phyloP scores from a whole-genome alignment of 148 eudicot genomes.

The Chenopodium quinoa region DNA sequence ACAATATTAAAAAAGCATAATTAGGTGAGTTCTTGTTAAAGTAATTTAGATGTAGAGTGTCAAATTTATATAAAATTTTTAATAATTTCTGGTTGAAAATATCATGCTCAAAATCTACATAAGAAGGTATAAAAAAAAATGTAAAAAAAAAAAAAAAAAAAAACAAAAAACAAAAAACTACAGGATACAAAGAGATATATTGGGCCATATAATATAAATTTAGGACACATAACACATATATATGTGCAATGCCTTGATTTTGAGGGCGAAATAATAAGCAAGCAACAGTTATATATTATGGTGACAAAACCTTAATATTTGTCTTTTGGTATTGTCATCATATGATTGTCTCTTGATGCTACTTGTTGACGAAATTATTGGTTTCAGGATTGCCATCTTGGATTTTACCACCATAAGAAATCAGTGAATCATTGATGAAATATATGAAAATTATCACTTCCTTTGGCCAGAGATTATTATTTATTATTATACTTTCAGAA shows the following conservation, averaged over 20 bases:
- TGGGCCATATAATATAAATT: background rate
- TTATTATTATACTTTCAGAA: background rate
- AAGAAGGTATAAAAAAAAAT: too few relatives aligned
- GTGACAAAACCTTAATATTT: constrained; percentile 37
- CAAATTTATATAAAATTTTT: too few relatives aligned
- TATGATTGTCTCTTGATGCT: constrained; percentile 33
- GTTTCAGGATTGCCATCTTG: background rate
- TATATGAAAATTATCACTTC: background rate
- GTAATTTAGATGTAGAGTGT: too few relatives aligned
- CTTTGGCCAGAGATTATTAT: background rate
- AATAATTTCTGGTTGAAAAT: too few relatives aligned
- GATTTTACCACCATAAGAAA: background rate
- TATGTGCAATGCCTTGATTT: background rate
- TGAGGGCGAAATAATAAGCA: background rate
- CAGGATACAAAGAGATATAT: background rate
- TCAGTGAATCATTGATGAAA: background rate
- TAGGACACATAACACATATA: too few relatives aligned
- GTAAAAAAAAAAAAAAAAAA: too few relatives aligned
- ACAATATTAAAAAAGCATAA: too few relatives aligned
- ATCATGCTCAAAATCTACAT: too few relatives aligned
- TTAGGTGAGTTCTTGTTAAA: too few relatives aligned
- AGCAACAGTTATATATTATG: constrained; percentile 15
- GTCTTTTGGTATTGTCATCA: constrained; percentile 31
- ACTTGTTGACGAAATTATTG: constrained; percentile 14
- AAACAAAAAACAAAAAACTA: too few relatives aligned